phyloP scores from a whole-genome alignment of 78 protist species.

The Dictyostelium capitatum region DNA sequence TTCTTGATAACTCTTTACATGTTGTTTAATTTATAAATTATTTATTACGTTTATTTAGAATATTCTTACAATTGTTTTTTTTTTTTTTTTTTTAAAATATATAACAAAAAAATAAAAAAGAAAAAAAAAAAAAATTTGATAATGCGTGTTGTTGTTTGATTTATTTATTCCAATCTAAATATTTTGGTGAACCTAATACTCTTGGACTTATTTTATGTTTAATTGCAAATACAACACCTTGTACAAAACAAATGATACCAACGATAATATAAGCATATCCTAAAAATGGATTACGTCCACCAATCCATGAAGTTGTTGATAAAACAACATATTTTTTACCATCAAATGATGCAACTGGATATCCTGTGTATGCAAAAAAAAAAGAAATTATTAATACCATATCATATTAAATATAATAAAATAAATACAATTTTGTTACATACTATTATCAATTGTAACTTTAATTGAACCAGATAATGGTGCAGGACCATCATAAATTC shows the following conservation, averaged over 20 bases:
- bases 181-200: slow-evolving; percentile 69
- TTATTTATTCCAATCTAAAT: slow-evolving; percentile 78
- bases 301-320: slow-evolving; percentile 96
- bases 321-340: slow-evolving; percentile 95
- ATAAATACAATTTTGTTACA: background rate
- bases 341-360: slow-evolving; percentile 82
- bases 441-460: slow-evolving; percentile 29
- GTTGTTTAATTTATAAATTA: too few species aligned
- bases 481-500: slow-evolving; percentile 42
- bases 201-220: slow-evolving; percentile 78
- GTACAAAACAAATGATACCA: slow-evolving; percentile 87
- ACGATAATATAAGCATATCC: slow-evolving; percentile 93
- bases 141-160: too few species aligned
- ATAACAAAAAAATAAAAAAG: too few species aligned
- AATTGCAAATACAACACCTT: slow-evolving; percentile 83
- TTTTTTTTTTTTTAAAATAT: too few species aligned
- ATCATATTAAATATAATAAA: background rate
- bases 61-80: too few species aligned
- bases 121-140: too few species aligned
- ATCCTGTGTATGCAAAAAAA: slow-evolving; percentile 29
- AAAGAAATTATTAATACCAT: background rate
- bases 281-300: slow-evolving; percentile 96
- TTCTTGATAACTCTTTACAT: too few species aligned
- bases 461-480: slow-evolving; percentile 13
- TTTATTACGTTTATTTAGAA: too few species aligned